Percentiles rank a stretch among this genome's conserved stretches.
Evolutionary conservation across 441 rosid species (phyloP).

Genomic region (Corymbia citriodora): DNA sequence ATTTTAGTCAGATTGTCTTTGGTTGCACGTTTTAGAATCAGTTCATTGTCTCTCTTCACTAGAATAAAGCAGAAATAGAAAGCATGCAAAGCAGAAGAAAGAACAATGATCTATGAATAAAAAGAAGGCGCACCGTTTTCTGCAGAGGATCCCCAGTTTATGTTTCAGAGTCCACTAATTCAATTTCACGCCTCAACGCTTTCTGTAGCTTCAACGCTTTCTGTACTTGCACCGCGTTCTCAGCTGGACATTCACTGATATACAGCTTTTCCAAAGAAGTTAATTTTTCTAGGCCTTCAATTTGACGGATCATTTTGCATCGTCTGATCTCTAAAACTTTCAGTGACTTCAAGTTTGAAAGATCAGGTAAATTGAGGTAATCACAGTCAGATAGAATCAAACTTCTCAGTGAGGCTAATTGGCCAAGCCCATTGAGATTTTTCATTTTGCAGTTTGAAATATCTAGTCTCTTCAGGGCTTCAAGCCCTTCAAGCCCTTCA

Average conservation of each 20-base stretch:
- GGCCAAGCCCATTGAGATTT: background rate
- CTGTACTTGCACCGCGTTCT: background rate
- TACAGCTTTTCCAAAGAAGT: fast-evolving
- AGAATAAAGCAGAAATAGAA: background rate
- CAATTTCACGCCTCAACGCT: fast-evolving
- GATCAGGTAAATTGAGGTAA: background rate
- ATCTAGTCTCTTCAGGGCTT: background rate
- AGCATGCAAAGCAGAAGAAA: background rate
- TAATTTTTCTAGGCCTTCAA: background rate
- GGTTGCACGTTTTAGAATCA: too few relatives aligned
- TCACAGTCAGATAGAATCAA: background rate
- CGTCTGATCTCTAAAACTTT: background rate
- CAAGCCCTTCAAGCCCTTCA: background rate
- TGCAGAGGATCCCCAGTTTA: fast-evolving
- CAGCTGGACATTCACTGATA: background rate
- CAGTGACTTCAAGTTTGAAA: background rate
- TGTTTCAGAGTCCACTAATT: fast-evolving
- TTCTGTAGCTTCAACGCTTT: background rate
- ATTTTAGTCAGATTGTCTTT: too few relatives aligned
- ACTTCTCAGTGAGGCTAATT: background rate
- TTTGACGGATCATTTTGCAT: background rate
- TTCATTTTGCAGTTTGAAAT: background rate
- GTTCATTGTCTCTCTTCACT: background rate
- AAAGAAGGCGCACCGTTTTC: background rate
- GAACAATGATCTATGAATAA: fast-evolving